These are phyloP conservation scores for Penicillium janthinellum DNA, from an alignment of 2,329 filamentous ascomycete genomes.

Conservation along the genomic window DNA sequence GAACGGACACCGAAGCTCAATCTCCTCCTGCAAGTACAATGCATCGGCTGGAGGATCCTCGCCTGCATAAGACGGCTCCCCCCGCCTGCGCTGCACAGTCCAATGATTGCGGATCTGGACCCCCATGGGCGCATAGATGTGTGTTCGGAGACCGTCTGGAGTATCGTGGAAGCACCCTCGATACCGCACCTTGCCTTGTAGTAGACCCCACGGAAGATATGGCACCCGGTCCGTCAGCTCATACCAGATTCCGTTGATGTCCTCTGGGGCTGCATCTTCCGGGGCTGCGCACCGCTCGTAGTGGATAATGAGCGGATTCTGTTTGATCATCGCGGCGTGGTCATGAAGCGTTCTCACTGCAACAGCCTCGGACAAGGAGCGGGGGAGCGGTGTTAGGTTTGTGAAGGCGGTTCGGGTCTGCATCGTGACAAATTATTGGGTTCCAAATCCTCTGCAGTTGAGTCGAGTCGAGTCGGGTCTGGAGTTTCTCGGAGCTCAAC, in stretches of 20 bases:
- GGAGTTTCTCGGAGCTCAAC: neutral
- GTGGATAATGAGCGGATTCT: slow-evolving; percentile 78
- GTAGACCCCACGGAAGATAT: slow-evolving; percentile 68
- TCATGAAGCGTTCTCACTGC: slow-evolving; percentile 73
- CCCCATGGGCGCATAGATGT: slow-evolving; percentile 80
- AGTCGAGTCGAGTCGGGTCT: neutral
- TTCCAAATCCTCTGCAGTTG: neutral
- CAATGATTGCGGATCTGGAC: slow-evolving; percentile 77
- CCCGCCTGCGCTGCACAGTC: slow-evolving; percentile 69
- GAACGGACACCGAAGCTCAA: slow-evolving; percentile 77
- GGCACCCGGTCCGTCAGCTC: slow-evolving; percentile 73
- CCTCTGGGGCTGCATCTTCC: slow-evolving; percentile 65
- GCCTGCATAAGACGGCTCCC: slow-evolving; percentile 58
- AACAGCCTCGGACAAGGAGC: slow-evolving; percentile 64
- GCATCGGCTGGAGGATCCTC: slow-evolving; percentile 57
- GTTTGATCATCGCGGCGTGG: slow-evolving; percentile 78
- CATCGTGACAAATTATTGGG: slow-evolving; percentile 9
- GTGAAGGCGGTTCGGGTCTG: slow-evolving; percentile 8
- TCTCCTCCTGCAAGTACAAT: slow-evolving; percentile 78
- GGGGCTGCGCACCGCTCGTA: slow-evolving; percentile 69
- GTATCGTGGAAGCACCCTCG: slow-evolving; percentile 78
- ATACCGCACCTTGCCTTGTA: slow-evolving; percentile 69
- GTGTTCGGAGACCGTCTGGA: slow-evolving; percentile 72
- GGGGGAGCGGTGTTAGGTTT: slow-evolving; percentile 9
- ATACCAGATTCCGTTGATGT: slow-evolving; percentile 74